Conservation (phyloP, 495 filamentous ascomycete species). For the Astrothelium macrocarpum region DNA sequence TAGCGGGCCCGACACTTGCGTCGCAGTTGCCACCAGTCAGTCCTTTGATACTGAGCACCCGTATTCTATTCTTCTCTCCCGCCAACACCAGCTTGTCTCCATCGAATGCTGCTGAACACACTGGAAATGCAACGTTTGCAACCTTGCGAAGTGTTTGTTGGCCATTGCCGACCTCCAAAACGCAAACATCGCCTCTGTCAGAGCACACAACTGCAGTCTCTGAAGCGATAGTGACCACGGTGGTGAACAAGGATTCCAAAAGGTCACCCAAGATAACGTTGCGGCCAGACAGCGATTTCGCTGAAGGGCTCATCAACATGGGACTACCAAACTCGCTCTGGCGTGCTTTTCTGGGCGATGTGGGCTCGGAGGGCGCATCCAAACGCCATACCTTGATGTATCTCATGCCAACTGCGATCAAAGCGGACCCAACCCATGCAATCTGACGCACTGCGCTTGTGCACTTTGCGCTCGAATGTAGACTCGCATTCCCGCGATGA, state of each 20-base stretch:
- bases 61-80: constrained; percentile 10
- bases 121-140: constrained; percentile 50
- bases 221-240: constrained; percentile 59
- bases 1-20: background rate
- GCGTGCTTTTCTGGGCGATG: constrained; percentile 33
- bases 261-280: constrained; percentile 66
- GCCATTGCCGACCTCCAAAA: constrained; percentile 68
- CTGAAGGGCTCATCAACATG: constrained; percentile 24
- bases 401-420: constrained; percentile 72
- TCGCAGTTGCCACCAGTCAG: background rate
- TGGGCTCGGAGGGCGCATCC: constrained; percentile 44
- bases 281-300: constrained; percentile 43
- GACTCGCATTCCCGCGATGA: constrained; percentile 63
- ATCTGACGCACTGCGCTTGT: constrained; percentile 73
- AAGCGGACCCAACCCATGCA: constrained; percentile 69
- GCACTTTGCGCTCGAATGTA: constrained; percentile 92
- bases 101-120: constrained; percentile 41
- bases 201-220: constrained; percentile 60
- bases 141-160: constrained; percentile 57
- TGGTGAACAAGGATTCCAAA: constrained; percentile 73
- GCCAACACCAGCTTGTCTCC: constrained; percentile 21
- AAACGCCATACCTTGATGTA: constrained; percentile 92
- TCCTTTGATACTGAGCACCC: background rate
- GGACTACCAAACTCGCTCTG: constrained; percentile 37
- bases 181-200: constrained; percentile 62